Evolutionary conservation across 495 filamentous ascomycete genomes (phyloP).

Genomic region (Daldinia loculata): DNA sequence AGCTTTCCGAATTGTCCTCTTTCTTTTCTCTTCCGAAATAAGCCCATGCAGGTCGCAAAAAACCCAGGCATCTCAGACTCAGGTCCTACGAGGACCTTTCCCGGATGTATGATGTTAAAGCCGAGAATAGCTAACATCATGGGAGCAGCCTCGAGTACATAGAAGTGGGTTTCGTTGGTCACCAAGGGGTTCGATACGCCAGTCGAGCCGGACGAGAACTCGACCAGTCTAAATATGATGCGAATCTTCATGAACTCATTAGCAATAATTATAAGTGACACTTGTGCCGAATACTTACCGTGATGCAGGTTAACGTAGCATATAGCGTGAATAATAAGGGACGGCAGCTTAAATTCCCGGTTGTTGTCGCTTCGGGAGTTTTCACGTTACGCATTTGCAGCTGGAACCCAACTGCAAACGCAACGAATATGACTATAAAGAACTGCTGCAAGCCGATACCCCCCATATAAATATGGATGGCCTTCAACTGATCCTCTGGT

Average conservation of each 20-base stretch:
- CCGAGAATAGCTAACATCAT: slow-evolving; percentile 61
- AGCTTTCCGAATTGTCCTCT: neutral
- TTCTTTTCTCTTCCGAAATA: slow-evolving; percentile 10
- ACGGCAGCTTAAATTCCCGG: slow-evolving; percentile 48
- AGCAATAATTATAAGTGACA: slow-evolving; percentile 2
- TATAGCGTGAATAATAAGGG: slow-evolving; percentile 55
- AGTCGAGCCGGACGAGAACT: slow-evolving; percentile 58
- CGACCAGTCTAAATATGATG: slow-evolving; percentile 65
- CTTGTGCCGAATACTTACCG: slow-evolving; percentile 40
- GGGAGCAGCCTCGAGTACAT: slow-evolving; percentile 60
- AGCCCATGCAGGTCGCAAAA: slow-evolving; percentile 14
- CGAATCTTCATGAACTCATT: slow-evolving; percentile 49
- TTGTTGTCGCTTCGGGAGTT: slow-evolving; percentile 12
- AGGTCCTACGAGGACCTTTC: slow-evolving; percentile 58
- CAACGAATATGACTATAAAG: slow-evolving; percentile 58
- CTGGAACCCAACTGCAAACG: slow-evolving; percentile 56
- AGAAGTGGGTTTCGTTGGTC: slow-evolving; percentile 60
- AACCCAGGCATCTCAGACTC: slow-evolving; percentile 45
- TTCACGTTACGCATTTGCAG: slow-evolving; percentile 34
- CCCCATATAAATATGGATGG: slow-evolving; percentile 61
- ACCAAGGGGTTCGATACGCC: slow-evolving; percentile 54
- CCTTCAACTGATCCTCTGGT: slow-evolving; percentile 42
- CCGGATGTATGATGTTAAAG: slow-evolving; percentile 62
- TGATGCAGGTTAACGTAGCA: slow-evolving; percentile 53
- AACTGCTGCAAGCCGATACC: slow-evolving; percentile 61